Percentiles rank a stretch among this genome's conserved stretches.
These are phyloP conservation scores for Spiraea crenata DNA, from an alignment of 331 rosid genomes.

Conservation along the genomic window DNA sequence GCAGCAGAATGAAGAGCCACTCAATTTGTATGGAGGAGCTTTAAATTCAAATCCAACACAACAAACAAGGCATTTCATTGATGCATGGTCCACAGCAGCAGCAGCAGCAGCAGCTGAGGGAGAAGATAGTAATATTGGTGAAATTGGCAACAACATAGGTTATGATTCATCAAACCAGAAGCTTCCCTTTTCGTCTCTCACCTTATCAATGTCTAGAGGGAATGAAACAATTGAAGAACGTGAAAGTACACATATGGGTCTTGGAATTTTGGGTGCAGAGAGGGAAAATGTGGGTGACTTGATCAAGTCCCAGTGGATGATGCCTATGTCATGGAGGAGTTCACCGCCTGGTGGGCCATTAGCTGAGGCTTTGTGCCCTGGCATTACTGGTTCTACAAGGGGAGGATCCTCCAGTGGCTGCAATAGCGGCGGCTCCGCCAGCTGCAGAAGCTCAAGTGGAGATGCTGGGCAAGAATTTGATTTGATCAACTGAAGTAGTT, in stretches of 20 bases:
- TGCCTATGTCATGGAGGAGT: slow-evolving; percentile 28
- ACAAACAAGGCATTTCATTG: slow-evolving; percentile 33
- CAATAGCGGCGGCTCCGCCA: slow-evolving; percentile 16
- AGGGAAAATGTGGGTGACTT: slow-evolving; percentile 17
- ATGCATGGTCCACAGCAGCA: slow-evolving; percentile 26
- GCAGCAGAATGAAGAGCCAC: slow-evolving; percentile 15
- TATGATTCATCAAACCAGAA: slow-evolving; percentile 20
- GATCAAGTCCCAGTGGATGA: slow-evolving; percentile 28
- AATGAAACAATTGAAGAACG: neutral
- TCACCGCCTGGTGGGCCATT: slow-evolving; percentile 40
- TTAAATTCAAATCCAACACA: slow-evolving; percentile 7
- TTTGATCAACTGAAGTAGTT: slow-evolving; percentile 3
- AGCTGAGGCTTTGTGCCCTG: slow-evolving; percentile 44
- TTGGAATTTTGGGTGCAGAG: slow-evolving; percentile 8
- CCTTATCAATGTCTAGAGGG: slow-evolving; percentile 28
- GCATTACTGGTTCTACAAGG: slow-evolving; percentile 22
- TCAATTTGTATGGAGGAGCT: slow-evolving; percentile 12
- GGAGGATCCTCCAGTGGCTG: slow-evolving; percentile 7
- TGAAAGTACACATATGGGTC: slow-evolving; percentile 17
- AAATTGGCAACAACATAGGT: neutral
- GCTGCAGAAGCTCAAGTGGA: slow-evolving; percentile 24
- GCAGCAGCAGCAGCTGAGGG: slow-evolving; percentile 22
- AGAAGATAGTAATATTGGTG: slow-evolving; percentile 2
- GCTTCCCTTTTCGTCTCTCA: slow-evolving; percentile 24
- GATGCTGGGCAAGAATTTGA: slow-evolving; percentile 7